Evolutionary conservation across 345 rosid genomes (phyloP), one percentile per base, ranked within the genome.

Genomic region (Eucalyptus rudis): DNA sequence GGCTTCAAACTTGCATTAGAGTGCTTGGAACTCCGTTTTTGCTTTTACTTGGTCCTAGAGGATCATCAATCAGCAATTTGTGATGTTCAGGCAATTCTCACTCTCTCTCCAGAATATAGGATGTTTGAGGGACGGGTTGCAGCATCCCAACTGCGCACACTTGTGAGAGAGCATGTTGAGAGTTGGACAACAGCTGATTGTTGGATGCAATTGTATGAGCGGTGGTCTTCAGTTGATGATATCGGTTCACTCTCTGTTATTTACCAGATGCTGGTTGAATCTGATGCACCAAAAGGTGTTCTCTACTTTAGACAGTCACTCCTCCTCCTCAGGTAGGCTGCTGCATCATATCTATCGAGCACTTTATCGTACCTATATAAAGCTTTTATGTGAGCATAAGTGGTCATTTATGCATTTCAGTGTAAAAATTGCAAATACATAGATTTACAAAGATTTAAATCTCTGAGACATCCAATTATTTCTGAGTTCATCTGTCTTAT

Each of bases 161-260:
- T 98, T 81, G 99, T 98, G 86, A 95, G 94, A 86, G 99, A 96
- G 94, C 99, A 98, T 91, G 94, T 96, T 36, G 99, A 94, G 62
- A 94, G 88, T 88, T 98, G 98, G 99, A 97, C 99, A 62, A 93
- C 98, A 4, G 99, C 99, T 3, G 99, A 98, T 93, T 98, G 99
- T 92, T 98, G 99, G 99, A 91, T 97, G 95, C 99, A 98, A 88
- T 91, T 98, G 91, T 98, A 97, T 90, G 98, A 96, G 87, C 93
- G 96, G 89, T 98, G 99, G 99, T 98, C 99, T 45, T 94, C 96
- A 45, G 99, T 98, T 89, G 99, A 97, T 89, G 99, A 97, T 90
- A 95, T 97, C 59, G 99, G 99, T 52, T 97, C 99, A 62, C 98
- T 98, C 90, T 98, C 99, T 19, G 99, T 98, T 47, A 98, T 98